Conservation (phyloP, 2,329 filamentous ascomycete genomes). For the Pseudohalonectria lignicola region DNA sequence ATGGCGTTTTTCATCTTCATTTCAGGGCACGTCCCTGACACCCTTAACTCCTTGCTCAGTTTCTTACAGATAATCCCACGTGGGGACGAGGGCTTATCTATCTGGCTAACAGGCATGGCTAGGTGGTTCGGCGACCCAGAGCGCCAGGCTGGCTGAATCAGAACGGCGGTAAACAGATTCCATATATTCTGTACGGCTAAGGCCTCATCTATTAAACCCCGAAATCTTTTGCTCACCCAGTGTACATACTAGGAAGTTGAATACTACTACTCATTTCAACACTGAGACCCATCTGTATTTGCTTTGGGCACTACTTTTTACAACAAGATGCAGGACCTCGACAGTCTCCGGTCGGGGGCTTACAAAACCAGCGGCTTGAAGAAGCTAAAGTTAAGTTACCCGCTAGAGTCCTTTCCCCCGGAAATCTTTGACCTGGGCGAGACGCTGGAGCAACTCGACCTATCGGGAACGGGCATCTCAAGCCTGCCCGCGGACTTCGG, state of each 20-base stretch:
- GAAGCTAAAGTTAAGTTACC: constrained; percentile 22
- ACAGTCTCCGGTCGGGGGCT: constrained; percentile 18
- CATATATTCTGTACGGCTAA: background rate
- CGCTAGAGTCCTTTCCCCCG: constrained; percentile 22
- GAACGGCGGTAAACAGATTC: constrained; percentile 4
- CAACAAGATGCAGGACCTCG: constrained; percentile 18
- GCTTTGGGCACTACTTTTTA: no score
- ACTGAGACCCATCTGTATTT: no score
- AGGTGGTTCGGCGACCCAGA: no score
- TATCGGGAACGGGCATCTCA: constrained; percentile 32
- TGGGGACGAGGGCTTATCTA: constrained; percentile 3
- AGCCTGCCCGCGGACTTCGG: constrained; percentile 26
- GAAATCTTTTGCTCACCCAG: no score
- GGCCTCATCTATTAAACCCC: no score
- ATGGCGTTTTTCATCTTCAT: no score
- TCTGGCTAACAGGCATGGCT: background rate
- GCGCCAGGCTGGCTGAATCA: background rate
- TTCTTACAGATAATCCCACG: no score
- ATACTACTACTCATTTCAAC: no score
- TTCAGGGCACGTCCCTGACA: no score
- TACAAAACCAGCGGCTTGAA: constrained; percentile 16
- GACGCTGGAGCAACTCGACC: constrained; percentile 32
- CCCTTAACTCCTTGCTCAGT: no score
- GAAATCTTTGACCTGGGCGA: constrained; percentile 27
- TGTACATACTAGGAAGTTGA: no score